These are phyloP conservation scores for Silene conica DNA, from an alignment of 148 eudicot genomes.

Conservation along the genomic window DNA sequence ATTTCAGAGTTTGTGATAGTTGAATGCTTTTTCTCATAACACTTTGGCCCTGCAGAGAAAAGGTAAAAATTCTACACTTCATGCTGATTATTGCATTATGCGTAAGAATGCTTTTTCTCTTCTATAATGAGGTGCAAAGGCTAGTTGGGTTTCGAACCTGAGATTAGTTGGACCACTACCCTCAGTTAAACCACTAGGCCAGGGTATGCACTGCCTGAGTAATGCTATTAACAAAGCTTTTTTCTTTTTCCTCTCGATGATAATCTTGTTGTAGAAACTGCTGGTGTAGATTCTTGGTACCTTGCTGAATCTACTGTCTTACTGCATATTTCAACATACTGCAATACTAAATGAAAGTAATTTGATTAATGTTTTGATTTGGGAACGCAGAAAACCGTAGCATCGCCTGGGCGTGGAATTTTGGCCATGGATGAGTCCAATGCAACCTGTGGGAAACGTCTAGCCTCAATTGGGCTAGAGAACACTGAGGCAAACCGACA, in stretches of 20 bases:
- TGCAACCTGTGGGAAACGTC: conserved; percentile 85
- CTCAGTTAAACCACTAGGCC: background rate
- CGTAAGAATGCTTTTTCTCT: no score
- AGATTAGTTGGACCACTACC: no score
- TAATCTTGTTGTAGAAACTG: background rate
- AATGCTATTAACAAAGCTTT: background rate
- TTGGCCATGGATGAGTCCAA: conserved; percentile 94
- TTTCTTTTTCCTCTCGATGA: background rate
- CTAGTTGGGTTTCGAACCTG: background rate
- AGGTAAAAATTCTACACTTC: background rate
- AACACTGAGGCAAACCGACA: conserved; percentile 95
- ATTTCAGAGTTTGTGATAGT: background rate
- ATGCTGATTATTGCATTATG: no score
- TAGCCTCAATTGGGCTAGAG: conserved; percentile 84
- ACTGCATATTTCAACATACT: background rate
- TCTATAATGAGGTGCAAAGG: background rate
- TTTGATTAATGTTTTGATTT: conserved; percentile 1
- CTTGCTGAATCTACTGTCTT: background rate
- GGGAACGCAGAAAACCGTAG: conserved; percentile 60
- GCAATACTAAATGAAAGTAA: background rate
- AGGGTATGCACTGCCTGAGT: background rate
- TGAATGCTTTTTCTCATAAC: background rate
- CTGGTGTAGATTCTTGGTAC: background rate
- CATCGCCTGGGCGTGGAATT: conserved; percentile 88
- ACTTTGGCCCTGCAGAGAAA: background rate